Percentiles rank a stretch among this genome's conserved stretches.
Conservation (phyloP, 169 alveolate genomes). For the Plasmodium relictum region DNA sequence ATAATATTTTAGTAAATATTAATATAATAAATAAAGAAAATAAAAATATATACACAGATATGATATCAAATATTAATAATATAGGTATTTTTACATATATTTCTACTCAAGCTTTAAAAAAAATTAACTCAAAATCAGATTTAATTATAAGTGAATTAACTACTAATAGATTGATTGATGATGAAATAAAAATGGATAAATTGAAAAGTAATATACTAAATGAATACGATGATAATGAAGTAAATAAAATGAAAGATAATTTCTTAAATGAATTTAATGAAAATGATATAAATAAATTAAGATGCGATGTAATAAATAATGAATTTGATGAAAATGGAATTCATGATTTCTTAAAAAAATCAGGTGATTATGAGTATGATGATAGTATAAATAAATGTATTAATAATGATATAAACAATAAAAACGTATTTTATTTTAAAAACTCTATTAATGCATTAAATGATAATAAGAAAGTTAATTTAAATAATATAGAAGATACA, state of each 20-base stretch:
- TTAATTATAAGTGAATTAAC: conserved; percentile 16
- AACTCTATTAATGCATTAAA: background rate
- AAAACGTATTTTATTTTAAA: background rate
- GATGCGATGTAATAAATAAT: background rate
- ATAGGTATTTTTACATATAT: conserved; percentile 55
- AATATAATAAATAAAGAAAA: conserved; percentile 39
- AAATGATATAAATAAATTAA: background rate
- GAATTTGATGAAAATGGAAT: background rate
- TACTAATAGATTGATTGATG: background rate
- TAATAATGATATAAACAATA: background rate
- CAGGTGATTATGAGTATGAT: background rate
- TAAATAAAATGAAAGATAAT: conserved; percentile 16
- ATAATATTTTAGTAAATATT: conserved; percentile 25
- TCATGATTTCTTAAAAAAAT: background rate
- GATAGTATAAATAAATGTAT: background rate
- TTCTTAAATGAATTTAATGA: conserved; percentile 15
- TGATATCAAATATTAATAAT: conserved; percentile 43
- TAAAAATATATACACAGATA: conserved; percentile 58
- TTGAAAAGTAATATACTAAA: background rate
- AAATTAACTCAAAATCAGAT: conserved; percentile 29
- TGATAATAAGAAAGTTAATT: too few species aligned
- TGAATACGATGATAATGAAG: background rate
- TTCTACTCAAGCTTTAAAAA: conserved; percentile 67
- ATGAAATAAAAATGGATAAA: conserved; percentile 25
- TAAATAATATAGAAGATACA: background rate